A percentile compares a stretch with the other conserved stretches of the same genome.
Conservation (phyloP, 495 filamentous ascomycete genomes). For the Achaetomiella virescens region DNA sequence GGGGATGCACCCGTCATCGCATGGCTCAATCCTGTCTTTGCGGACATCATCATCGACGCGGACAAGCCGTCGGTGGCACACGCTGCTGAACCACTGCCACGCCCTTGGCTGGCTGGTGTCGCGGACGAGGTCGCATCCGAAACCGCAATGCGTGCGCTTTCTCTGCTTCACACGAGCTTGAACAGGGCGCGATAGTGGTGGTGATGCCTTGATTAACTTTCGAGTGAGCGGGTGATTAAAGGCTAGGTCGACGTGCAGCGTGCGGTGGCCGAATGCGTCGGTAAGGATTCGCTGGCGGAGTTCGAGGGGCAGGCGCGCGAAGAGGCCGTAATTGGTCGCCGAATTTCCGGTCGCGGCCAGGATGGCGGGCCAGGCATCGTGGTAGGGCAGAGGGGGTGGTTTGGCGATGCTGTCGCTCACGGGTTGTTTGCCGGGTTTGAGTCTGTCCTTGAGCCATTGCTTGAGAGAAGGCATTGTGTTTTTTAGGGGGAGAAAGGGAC, state of each 20-base stretch:
- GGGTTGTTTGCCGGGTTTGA: neutral
- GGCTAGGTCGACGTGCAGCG: conserved; percentile 17
- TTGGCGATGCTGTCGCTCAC: neutral
- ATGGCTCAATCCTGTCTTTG: neutral
- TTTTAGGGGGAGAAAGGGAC: no score
- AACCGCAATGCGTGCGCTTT: neutral
- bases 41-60: neutral
- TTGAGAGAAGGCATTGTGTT: neutral
- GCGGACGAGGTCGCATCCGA: neutral
- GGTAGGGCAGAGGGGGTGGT: neutral
- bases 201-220: no score
- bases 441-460: neutral
- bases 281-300: conserved; percentile 17
- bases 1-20: conserved; percentile 10
- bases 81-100: conserved; percentile 23
- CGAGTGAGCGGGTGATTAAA: conserved; percentile 13
- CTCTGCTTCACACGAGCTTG: no score
- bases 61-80: conserved; percentile 12
- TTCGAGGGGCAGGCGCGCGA: conserved; percentile 12
- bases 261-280: conserved; percentile 20
- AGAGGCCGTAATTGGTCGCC: conserved; percentile 8
- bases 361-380: neutral
- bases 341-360: neutral
- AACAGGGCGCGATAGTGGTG: neutral
- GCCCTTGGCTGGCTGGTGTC: conserved; percentile 2